A percentile compares a stretch with the other conserved stretches of the same genome.
Conservation (phyloP, 768 basidiomycete species). For the Piloderma croceum region DNA sequence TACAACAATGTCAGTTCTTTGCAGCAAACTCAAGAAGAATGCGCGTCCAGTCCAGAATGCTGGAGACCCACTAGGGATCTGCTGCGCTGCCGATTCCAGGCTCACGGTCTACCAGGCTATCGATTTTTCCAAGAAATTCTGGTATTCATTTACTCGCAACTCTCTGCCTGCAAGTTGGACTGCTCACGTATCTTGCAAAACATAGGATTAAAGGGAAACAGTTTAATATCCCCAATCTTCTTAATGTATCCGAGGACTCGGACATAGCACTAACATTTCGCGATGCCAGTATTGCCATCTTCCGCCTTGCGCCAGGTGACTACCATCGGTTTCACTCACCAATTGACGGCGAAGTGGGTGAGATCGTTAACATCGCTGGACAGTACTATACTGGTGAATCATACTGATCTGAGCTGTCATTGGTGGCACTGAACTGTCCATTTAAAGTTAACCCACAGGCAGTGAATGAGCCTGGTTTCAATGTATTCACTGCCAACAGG, state of each 20-base stretch:
- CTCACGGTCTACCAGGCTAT: constrained; percentile 62
- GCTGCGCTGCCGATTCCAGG: constrained; percentile 68
- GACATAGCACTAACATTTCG: constrained; percentile 36
- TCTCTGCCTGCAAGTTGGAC: too few relatives aligned
- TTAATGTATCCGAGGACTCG: constrained; percentile 40
- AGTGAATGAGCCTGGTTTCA: constrained; percentile 58
- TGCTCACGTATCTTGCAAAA: too few relatives aligned
- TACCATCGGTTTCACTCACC: constrained; percentile 80
- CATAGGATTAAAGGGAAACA: constrained; percentile 61
- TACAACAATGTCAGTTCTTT: too few relatives aligned
- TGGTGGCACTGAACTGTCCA: too few relatives aligned
- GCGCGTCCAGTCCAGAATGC: constrained; percentile 58
- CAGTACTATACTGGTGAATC: constrained; percentile 63
- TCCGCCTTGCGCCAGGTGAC: constrained; percentile 74
- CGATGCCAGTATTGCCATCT: constrained; percentile 53
- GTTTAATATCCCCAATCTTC: constrained; percentile 60
- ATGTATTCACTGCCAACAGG: constrained; percentile 61
- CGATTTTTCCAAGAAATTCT: constrained; percentile 58
- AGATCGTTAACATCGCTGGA: constrained; percentile 43
- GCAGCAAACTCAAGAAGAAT: constrained; percentile 49
- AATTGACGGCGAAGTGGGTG: constrained; percentile 48
- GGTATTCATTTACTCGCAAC: too few relatives aligned
- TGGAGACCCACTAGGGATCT: constrained; percentile 43
- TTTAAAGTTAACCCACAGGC: constrained; percentile 84
- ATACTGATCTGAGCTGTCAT: too few relatives aligned